Evolutionary conservation across 164 flowering plant species (phyloP), one percentile per base, ranked within the genome.

Genomic region (Dillenia suffruticosa): DNA sequence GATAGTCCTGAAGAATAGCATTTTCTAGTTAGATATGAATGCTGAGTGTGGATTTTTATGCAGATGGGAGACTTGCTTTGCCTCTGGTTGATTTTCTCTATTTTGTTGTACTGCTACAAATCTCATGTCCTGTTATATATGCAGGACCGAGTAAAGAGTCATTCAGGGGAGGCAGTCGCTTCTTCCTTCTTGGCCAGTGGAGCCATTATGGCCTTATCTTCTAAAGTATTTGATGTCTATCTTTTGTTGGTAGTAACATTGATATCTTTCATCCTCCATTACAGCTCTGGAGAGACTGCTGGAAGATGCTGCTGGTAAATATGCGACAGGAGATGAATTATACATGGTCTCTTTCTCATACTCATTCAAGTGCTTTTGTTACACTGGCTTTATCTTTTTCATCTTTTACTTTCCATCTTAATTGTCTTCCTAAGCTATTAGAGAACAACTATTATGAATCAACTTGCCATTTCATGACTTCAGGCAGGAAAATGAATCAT

Each of bases 241-340:
- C 45, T 17, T 12, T 32, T 19, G 13, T 49, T 46, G 60, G 49
- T 15, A 15, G 22, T 45, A 43, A 55, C 43, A 8, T 44, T 8
- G 46, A 57, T 40, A 44, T 19, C 17, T 17, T 58, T 44, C 10
- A 6, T n/a, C 12, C 40, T 57, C 54, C 24, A 64, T 13, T 64
- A 45, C 77, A 82, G 89, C 85, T 63, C 77, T 82, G 22, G 86
- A 82, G 77, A 74, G 63, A 66, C 58, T 84, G 77, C 67, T 84
- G 72, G 72, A 80, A 60, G 73, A 73, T 54, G 51, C 32, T 65
- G 68, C 60, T 44, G 72, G 80, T 19, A 79, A 51, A 75, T 81
- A 72, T 44, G 79, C 85, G 13, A 79, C 77, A 12, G 86, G 86
- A 63, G 86, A 84, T 43, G 79, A 79, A 67, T 54, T 82, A 8